Base-by-base conservation (phyloP, 1,284 basidiomycete species). In the Pascua guehoae region DNA sequence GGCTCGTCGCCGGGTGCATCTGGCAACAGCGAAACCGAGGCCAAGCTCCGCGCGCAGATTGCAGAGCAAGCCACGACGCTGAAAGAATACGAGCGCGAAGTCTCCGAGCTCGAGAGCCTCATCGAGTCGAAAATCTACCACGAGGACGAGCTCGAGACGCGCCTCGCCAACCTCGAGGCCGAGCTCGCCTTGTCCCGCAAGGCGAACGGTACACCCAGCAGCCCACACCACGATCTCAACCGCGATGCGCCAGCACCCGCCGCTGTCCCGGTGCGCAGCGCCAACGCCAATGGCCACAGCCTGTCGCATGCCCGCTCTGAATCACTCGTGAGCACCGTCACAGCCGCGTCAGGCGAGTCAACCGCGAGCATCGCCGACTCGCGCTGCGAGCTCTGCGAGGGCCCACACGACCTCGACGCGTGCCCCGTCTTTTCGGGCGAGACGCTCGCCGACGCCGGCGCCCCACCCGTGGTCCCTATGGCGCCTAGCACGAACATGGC, bases 61-160 rank as follows among this genome's bases (percentile, higher is more conserved):
- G 36, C 56, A 32, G 42, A 53, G 39, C 68, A 72, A 41, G 53
- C 44, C 15, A 56, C 58, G 17, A 61, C 67, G 32, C 70, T 75
- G 62, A 69, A 74, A 56, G 72, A 74, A 88, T 82, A 91, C 60
- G 89, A 91, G 76, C 90, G 91, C 69, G 91, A 95, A 77, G 89
- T 95, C 51, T 84, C 86, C 51, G 91, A 95, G 72, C 81, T 96
- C 18, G 92, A 96, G 74, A 83, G 86, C 56, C 80, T 96, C 46
- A 86, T 95, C 41, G 92, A 96, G 75, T 84, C 89, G 56, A 95
- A 96, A 86, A 95, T 95, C 64, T 94, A 94, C 74, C 86, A 87
- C 51, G 91, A 96, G 84, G 92, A 93, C 70, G 92, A 94, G 69
- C 85, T 96, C 41, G 92, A 95, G 71, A 86, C 86, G 66, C 89